These are phyloP conservation scores for Candida sphagnicola DNA, from an alignment of 805 yeast genomes.

Conservation along the genomic window DNA sequence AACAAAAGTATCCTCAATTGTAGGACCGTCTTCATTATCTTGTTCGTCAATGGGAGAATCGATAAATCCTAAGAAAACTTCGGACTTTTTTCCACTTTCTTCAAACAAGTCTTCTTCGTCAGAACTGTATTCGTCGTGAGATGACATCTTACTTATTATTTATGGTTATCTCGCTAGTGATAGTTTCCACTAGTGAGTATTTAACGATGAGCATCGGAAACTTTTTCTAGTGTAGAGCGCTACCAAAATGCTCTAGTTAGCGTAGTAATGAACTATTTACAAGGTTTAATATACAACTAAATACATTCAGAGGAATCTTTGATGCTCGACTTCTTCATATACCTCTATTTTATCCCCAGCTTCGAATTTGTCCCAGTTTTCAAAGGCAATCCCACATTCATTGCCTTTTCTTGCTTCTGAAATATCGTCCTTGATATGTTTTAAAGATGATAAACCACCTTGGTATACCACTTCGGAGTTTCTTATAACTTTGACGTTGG, in stretches of 20 bases:
- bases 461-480: conserved; percentile 42
- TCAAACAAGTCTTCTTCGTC: conserved; percentile 42
- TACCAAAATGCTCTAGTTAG: neutral
- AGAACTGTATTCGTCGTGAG: conserved; percentile 49
- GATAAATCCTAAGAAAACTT: conserved; percentile 58
- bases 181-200: neutral
- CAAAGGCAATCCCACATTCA: conserved; percentile 85
- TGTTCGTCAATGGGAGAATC: conserved; percentile 50
- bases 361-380: conserved; percentile 61
- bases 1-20: conserved; percentile 66
- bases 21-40: conserved; percentile 34
- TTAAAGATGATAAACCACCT: conserved; percentile 69
- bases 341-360: conserved; percentile 76
- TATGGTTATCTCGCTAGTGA: neutral
- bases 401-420: conserved; percentile 74
- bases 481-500: conserved; percentile 56
- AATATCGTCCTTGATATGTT: conserved; percentile 78
- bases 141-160: conserved; percentile 20
- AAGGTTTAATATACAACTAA: neutral
- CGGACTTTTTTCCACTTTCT: conserved; percentile 21
- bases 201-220: conserved; percentile 1
- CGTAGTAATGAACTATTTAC: conserved; percentile 2
- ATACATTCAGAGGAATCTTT: conserved; percentile 27
- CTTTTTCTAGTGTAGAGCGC: conserved; percentile 1
- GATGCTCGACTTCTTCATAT: conserved; percentile 56